These are phyloP conservation scores for Fusarium phyllophilum DNA, from an alignment of 2,329 filamentous ascomycete species.

Conservation along the genomic window DNA sequence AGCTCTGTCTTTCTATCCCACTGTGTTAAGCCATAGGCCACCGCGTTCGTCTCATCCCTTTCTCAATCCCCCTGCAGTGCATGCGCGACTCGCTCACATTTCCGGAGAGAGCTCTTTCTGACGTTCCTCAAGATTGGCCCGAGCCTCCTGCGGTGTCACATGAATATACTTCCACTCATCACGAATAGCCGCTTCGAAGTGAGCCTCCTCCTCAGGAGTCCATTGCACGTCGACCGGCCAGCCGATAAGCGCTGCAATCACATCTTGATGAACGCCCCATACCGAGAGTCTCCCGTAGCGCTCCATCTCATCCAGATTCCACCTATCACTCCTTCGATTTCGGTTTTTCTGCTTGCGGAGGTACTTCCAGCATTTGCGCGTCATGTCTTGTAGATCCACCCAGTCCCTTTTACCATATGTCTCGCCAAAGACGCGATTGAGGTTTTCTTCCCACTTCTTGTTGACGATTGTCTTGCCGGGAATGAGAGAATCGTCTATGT, in stretches of 20 bases:
- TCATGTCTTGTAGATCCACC: neutral
- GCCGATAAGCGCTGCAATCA: neutral
- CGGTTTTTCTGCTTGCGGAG: neutral
- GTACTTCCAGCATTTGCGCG: neutral
- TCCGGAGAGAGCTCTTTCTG: neutral
- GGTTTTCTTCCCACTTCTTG: neutral
- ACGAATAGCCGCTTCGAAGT: neutral
- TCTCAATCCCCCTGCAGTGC: neutral
- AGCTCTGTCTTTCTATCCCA: neutral
- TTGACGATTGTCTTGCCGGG: neutral
- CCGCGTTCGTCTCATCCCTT: neutral
- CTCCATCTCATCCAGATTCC: neutral
- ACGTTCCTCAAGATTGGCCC: neutral
- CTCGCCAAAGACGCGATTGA: neutral
- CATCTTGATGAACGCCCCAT: neutral
- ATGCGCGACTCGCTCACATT: neutral
- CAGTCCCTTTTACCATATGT: neutral
- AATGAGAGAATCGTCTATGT: neutral
- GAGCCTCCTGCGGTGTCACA: neutral
- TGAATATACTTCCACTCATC: neutral
- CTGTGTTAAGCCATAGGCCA: too few relatives aligned
- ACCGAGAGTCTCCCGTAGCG: neutral
- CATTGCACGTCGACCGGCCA: fast-evolving
- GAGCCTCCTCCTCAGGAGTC: neutral
- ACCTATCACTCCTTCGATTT: fast-evolving